Conservation (phyloP, 148 eudicot genomes). For the Spergularia marina region DNA sequence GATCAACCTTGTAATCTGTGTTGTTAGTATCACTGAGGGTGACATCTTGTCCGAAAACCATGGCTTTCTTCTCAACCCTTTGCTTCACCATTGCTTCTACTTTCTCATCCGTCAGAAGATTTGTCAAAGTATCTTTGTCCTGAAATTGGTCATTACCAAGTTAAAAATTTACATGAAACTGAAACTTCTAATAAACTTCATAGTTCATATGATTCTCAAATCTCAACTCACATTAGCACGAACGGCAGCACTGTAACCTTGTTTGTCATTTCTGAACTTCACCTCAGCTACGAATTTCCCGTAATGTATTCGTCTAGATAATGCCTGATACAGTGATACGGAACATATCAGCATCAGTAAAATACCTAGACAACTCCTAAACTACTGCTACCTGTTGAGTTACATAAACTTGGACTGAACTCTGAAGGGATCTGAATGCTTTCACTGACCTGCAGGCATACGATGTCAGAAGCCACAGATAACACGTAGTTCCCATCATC, state of each 20-base stretch:
- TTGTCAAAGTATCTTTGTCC: conserved; percentile 64
- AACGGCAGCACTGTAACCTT: conserved; percentile 63
- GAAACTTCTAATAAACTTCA: too few species aligned
- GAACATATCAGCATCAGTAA: neutral
- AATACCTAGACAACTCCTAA: neutral
- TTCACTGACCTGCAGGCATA: conserved; percentile 72
- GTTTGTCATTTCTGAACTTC: conserved; percentile 58
- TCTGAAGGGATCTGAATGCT: neutral
- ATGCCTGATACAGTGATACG: conserved; percentile 52
- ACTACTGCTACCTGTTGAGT: neutral
- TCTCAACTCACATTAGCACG: conserved; percentile 43
- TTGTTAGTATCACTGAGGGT: conserved; percentile 26
- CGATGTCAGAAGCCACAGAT: conserved; percentile 58
- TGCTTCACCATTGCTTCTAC: conserved; percentile 78
- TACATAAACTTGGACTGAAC: neutral
- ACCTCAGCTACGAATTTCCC: conserved; percentile 92
- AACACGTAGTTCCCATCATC: conserved; percentile 75
- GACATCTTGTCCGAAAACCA: conserved; percentile 70
- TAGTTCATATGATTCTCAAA: neutral
- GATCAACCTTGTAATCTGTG: conserved; percentile 59
- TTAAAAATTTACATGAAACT: too few species aligned
- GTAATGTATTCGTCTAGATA: conserved; percentile 83
- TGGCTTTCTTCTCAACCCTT: conserved; percentile 81
- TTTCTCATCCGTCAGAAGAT: conserved; percentile 52
- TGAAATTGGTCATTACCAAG: conserved; percentile 25